Conservation (phyloP, 495 filamentous ascomycete species). For the Staphylotrichum tortipilum region DNA sequence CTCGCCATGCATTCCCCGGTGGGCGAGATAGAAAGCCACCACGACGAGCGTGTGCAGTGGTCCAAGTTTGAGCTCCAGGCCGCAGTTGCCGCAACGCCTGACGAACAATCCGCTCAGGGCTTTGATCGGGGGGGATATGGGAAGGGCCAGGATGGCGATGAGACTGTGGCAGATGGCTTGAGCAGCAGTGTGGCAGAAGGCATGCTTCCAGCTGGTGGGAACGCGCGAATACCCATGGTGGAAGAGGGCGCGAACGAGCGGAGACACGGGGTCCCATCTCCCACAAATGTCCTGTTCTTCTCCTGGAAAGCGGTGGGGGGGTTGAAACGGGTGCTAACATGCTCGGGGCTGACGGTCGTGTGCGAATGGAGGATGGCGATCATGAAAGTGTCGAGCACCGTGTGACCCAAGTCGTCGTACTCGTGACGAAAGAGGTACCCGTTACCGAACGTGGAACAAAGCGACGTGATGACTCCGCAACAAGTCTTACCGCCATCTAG, state of each 20-base stretch:
- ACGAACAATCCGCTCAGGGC: constrained; percentile 30
- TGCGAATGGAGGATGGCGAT: constrained; percentile 33
- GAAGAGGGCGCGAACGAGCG: constrained; percentile 7
- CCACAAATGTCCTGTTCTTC: constrained; percentile 36
- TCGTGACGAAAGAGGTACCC: constrained; percentile 12
- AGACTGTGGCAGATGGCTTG: constrained; percentile 37
- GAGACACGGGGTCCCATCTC: constrained; percentile 34
- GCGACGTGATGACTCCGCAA: constrained; percentile 24
- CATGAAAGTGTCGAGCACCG: constrained; percentile 36
- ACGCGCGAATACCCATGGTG: constrained; percentile 6
- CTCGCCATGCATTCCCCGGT: constrained; percentile 25
- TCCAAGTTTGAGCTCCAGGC: constrained; percentile 23
- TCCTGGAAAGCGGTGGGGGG: constrained; percentile 21
- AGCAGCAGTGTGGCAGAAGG: constrained; percentile 36
- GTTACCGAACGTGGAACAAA: not conserved
- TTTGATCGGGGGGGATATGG: constrained; percentile 21
- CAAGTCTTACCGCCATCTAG: constrained; percentile 32
- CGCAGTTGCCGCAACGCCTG: constrained; percentile 26
- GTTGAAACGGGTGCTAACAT: constrained; percentile 16
- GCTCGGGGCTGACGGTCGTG: constrained; percentile 20
- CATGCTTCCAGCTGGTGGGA: constrained; percentile 32
- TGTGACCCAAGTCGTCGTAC: constrained; percentile 30
- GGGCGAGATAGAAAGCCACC: constrained; percentile 27
- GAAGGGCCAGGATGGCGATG: constrained; percentile 11
- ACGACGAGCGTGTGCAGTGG: constrained; percentile 33